Evolutionary conservation across 805 yeast genomes (phyloP).

Genomic region (Kodamaea hsintzibuensis): DNA sequence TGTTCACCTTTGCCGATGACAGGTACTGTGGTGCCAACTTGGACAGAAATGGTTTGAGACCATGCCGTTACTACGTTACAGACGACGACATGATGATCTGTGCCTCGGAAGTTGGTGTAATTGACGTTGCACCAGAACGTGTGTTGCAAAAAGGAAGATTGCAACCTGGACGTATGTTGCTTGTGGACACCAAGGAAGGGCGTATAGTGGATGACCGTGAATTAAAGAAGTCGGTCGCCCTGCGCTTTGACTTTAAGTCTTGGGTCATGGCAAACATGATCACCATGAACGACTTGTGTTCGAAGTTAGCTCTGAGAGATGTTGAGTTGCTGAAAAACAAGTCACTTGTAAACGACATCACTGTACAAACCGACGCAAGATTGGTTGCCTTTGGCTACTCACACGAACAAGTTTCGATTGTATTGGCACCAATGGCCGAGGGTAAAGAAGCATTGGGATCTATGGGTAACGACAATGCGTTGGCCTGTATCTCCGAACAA

Average conservation of each 20-base stretch:
- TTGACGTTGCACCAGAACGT: conserved; percentile 79
- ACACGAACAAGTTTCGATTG: conserved; percentile 82
- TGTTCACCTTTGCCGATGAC: conserved; percentile 95
- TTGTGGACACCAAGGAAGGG: conserved; percentile 92
- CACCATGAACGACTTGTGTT: conserved; percentile 72
- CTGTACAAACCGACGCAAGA: conserved; percentile 80
- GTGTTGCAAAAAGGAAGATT: conserved; percentile 90
- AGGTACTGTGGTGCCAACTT: conserved; percentile 97
- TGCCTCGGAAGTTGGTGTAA: conserved; percentile 98
- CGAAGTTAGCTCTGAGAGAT: conserved; percentile 51
- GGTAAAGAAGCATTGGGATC: conserved; percentile 97
- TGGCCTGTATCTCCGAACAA: conserved; percentile 92
- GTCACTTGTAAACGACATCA: conserved; percentile 21
- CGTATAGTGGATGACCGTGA: conserved; percentile 91
- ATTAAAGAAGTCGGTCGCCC: conserved; percentile 75
- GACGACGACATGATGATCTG: conserved; percentile 94
- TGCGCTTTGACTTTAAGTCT: conserved; percentile 86
- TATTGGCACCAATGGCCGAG: conserved; percentile 93
- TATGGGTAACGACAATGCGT: conserved; percentile 97
- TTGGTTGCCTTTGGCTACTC: conserved; percentile 88
- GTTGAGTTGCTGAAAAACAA: conserved; percentile 20
- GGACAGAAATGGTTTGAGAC: conserved; percentile 96
- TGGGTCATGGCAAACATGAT: conserved; percentile 90
- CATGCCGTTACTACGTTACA: conserved; percentile 95
- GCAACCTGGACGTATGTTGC: conserved; percentile 93